A percentile compares a stretch with the other conserved stretches of the same genome.
Evolutionary conservation across 2,329 filamentous ascomycete genomes (phyloP).

Genomic region (Rachicladosporium sp.): DNA sequence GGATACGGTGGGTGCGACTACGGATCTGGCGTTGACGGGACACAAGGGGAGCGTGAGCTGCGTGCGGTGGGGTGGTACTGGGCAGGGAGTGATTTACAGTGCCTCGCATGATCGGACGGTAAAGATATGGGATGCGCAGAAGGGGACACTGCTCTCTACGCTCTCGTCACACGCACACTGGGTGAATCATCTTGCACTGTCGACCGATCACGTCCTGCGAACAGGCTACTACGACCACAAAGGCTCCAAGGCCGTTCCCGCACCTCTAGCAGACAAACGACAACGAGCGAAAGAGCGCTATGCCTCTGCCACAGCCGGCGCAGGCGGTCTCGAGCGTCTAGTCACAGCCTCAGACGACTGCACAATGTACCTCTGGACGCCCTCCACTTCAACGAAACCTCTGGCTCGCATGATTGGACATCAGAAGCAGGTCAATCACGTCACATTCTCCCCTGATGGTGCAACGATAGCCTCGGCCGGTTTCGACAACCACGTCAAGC

Average conservation of each 20-base stretch:
- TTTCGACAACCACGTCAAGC: conserved; percentile 90
- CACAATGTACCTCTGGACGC: conserved; percentile 93
- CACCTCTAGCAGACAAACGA: conserved; percentile 56
- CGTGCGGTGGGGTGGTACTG: conserved; percentile 88
- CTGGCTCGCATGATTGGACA: conserved; percentile 83
- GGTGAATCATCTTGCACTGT: conserved; percentile 90
- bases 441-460: conserved; percentile 86
- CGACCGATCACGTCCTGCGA: conserved; percentile 78
- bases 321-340: conserved; percentile 59
- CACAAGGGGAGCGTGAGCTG: conserved; percentile 85
- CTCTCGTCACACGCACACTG: conserved; percentile 78
- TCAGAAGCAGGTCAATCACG: conserved; percentile 93
- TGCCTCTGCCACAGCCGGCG: conserved; percentile 60
- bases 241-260: conserved; percentile 51
- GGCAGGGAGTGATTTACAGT: conserved; percentile 53
- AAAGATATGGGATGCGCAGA: conserved; percentile 73
- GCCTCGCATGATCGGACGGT: conserved; percentile 85
- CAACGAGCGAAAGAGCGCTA: conserved; percentile 70
- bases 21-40: conserved; percentile 72
- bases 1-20: conserved; percentile 64
- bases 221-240: conserved; percentile 81
- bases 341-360: conserved; percentile 91
- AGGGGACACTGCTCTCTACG: conserved; percentile 69
- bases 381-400: conserved; percentile 64
- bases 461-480: conserved; percentile 73